Base-by-base conservation (phyloP, 306 rosid genomes). In the Ormosia semicastrata region DNA sequence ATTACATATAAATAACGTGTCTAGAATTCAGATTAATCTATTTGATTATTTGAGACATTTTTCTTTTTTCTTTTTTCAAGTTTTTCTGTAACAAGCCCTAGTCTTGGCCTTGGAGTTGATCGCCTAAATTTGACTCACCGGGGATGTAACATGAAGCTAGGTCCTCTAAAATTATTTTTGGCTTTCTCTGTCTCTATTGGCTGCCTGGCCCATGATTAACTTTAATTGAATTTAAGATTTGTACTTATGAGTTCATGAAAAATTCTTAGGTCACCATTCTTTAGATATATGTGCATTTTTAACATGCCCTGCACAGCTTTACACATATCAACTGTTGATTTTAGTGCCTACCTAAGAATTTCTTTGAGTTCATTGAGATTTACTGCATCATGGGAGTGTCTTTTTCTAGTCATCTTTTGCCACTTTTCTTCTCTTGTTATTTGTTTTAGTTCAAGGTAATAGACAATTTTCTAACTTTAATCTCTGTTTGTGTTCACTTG, bases 401-500 rank as follows among this genome's bases (percentile, higher is more conserved):
- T 33, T 46, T 46, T 47, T 47, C 4, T 44, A 7, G 11, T 44
- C 39, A 18, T 15, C 18, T 56, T 17, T 56, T 17, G 9, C 60
- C 10, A 2, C 3, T 9, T 49, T 34, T 1, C 3, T 53, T 8
- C 13, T 63, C n/a, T 29, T 6, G 24, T 47, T 34, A n/a, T 79
- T 37, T 37, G 10, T 80, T 18, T 37, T 11, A 52, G 60, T 30
- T 52, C 34, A 11, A 74, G 63, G 33, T 5, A 0, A 11, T 10
- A 1, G 73, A 58, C 40, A 68, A 47, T 46, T 69, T 65, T 78
- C 57, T 78, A 13, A 67, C 57, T 46, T 58, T 58, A 77, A 57
- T 64, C 14, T 29, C 10, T 17, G 14, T 69, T 60, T 57, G 29
- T 78, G 62, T 34, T 67, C 44, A 43, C 52, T 52, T 71, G 85